Evolutionary conservation across 371 early-diverging fungal genomes (phyloP).

Genomic region (Funneliformis caledonium): DNA sequence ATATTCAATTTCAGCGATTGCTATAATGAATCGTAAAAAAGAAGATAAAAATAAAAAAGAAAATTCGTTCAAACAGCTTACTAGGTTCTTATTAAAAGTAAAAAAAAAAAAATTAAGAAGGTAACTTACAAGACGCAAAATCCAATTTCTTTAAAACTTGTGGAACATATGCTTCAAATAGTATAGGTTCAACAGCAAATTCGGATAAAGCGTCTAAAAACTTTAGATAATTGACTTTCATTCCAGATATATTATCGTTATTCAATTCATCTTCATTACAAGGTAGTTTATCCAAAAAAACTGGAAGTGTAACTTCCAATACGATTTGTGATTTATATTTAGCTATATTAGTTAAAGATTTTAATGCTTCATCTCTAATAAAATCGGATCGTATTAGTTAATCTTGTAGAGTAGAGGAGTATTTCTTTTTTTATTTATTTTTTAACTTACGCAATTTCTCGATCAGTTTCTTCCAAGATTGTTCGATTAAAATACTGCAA

Average conservation of each 20-base stretch:
- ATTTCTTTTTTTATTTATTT: not conserved
- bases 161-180: conserved; percentile 48
- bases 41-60: not conserved
- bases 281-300: conserved; percentile 47
- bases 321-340: conserved; percentile 46
- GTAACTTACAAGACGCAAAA: conserved; percentile 10
- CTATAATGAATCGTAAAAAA: conserved; percentile 23
- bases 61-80: not conserved
- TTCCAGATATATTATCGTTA: conserved; percentile 37
- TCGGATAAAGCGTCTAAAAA: conserved; percentile 48
- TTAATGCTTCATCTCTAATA: conserved; percentile 47
- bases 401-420: not conserved
- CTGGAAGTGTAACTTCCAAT: conserved; percentile 47
- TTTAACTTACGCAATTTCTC: conserved; percentile 54
- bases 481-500: conserved; percentile 64
- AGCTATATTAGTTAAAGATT: conserved; percentile 46
- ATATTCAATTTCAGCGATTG: conserved; percentile 45
- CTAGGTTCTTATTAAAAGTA: not conserved
- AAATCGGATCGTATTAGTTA: not conserved
- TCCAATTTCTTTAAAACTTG: conserved; percentile 43
- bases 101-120: not conserved
- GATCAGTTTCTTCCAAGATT: conserved; percentile 57
- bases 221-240: conserved; percentile 43
- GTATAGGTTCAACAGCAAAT: conserved; percentile 47
- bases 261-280: conserved; percentile 46